Percentiles rank a stretch among this genome's conserved stretches.
Evolutionary conservation across 2,329 filamentous ascomycete species (phyloP).

Genomic region (Phaeoacremonium minimum): DNA sequence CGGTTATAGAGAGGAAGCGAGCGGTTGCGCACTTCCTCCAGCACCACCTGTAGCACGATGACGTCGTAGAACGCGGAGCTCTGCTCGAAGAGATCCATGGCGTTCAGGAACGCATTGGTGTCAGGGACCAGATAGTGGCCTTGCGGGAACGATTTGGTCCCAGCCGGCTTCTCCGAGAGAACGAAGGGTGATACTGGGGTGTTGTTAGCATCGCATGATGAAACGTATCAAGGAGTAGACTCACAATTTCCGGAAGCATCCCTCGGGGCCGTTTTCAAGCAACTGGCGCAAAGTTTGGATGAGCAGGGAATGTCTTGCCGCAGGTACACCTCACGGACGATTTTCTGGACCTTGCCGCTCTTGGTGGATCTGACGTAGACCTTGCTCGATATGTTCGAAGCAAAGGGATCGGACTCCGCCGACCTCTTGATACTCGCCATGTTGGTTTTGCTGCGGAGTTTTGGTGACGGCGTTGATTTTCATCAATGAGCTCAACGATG

Average conservation of each 20-base stretch:
- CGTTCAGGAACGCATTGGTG: constrained; percentile 91
- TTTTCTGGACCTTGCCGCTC: constrained; percentile 97
- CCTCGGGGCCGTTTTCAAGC: constrained; percentile 68
- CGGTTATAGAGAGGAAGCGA: constrained; percentile 94
- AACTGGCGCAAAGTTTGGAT: constrained; percentile 78
- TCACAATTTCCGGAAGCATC: constrained; percentile 76
- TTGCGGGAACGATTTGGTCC: constrained; percentile 74
- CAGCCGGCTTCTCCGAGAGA: constrained; percentile 82
- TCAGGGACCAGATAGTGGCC: constrained; percentile 95
- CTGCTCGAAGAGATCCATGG: constrained; percentile 96
- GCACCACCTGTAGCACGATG: constrained; percentile 90
- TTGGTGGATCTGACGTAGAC: constrained; percentile 92
- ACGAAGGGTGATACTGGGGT: constrained; percentile 71
- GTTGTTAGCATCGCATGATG: constrained; percentile 13
- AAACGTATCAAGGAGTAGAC: constrained; percentile 12
- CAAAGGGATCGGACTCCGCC: constrained; percentile 44
- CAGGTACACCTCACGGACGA: constrained; percentile 93
- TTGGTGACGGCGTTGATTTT: neutral
- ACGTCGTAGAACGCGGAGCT: constrained; percentile 92
- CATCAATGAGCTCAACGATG: neutral
- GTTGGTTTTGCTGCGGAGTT: constrained; percentile 12
- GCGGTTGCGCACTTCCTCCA: constrained; percentile 92
- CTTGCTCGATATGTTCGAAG: constrained; percentile 86
- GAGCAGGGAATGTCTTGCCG: constrained; percentile 97
- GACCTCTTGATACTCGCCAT: constrained; percentile 66